Base-by-base conservation (phyloP, 495 filamentous ascomycete genomes). In the Aspergillus taichungensis region DNA sequence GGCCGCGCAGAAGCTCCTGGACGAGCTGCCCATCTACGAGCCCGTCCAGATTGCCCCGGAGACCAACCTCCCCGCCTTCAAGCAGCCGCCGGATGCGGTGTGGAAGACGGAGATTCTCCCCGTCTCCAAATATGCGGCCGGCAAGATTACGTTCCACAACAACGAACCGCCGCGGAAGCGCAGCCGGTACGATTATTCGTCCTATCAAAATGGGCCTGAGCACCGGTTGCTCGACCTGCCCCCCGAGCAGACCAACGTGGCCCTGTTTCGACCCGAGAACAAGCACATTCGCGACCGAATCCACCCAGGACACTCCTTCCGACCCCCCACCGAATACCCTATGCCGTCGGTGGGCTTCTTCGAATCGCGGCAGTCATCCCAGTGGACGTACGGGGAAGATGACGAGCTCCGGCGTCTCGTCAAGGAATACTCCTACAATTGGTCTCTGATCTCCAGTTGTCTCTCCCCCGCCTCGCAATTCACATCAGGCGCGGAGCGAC, bases 401-500 rank as follows among this genome's bases (percentile, higher is more conserved):
- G 87, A 96, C 51, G 85, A 89, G 57, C 72, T 98, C 13, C 85
- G 87, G 40, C 73, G 72, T 14, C 68, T 94, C 34, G 91, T 94
- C 10, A 83, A 87, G 52, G 89, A 96, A 45, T 95, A 90, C 56
- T 85, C 87, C 0, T 95, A 95, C 63, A 97, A 98, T 57, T 98
- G 92, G 92, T 87, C 88, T 8, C 70, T 98, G 6, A 94, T 97
- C 37, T 85, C 88, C 5, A 82, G 74, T 49, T 83, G 87, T 48
- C 68, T 95, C 34, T 75, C 79, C 0, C 74, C 80, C n/a, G 76
- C 78, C 37, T 92, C 87, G 4, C 51, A 76, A 29, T 94, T 84
- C 56, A 78, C 82, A 14, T 89, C 91, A 38, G 84, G 85, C 10
- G 79, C 87, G 8, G 94, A 96, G 56, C 79, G 92, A 43, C 77